A percentile compares a stretch with the other conserved stretches of the same genome.
Conservation (phyloP, 1,139 yeast genomes). For the Meyerozyma smithsonii region DNA sequence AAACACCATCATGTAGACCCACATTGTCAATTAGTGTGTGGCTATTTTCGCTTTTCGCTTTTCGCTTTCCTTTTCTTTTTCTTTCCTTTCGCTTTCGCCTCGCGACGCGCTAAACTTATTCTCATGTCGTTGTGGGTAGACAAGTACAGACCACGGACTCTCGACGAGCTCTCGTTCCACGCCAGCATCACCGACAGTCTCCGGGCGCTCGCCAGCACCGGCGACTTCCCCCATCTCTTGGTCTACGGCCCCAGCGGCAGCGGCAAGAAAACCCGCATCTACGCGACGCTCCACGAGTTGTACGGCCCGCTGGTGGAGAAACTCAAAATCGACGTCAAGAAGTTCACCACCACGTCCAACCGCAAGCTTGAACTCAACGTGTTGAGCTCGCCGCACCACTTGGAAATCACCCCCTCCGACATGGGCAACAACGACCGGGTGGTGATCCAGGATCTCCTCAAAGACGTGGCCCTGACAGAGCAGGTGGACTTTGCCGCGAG, state of each 20-base stretch:
- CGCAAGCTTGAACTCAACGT: conserved; percentile 87
- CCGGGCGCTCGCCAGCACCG: conserved; percentile 61
- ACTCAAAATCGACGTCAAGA: conserved; percentile 85
- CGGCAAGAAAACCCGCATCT: conserved; percentile 92
- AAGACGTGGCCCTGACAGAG: conserved; percentile 92
- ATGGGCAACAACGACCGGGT: conserved; percentile 94
- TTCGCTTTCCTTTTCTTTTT: not conserved
- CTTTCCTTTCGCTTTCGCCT: not conserved
- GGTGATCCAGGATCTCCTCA: conserved; percentile 87
- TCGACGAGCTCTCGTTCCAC: conserved; percentile 66
- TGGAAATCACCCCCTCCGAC: conserved; percentile 95
- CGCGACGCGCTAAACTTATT: conserved; percentile 3
- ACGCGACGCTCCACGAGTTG: conserved; percentile 72
- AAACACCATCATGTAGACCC: too few species aligned
- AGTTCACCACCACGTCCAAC: conserved; percentile 65
- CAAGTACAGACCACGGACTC: conserved; percentile 74
- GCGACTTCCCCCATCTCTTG: conserved; percentile 89
- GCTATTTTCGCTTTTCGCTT: not conserved
- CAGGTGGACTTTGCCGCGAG: conserved; percentile 68
- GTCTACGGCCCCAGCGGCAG: conserved; percentile 96
- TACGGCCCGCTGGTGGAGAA: conserved; percentile 80
- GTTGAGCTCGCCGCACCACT: conserved; percentile 82
- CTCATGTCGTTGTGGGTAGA: conserved; percentile 99
- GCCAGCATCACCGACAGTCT: conserved; percentile 58
- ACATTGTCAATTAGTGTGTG: not conserved